Conservation (phyloP, 768 basidiomycete species). For the Podaxis sp. region DNA sequence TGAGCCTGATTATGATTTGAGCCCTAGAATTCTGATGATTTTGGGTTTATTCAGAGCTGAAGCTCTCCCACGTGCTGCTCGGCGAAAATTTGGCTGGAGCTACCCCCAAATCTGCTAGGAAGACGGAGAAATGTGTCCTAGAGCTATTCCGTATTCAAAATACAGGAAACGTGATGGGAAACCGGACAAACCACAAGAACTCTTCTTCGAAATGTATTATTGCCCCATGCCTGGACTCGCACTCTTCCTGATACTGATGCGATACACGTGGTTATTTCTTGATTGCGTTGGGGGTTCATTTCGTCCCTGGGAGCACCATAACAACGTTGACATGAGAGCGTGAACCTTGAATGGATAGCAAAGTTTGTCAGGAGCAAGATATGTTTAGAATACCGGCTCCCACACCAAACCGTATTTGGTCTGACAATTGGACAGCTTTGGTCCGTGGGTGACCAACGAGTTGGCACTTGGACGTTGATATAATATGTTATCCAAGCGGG, state of each 20-base stretch:
- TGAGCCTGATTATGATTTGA: constrained; percentile 3
- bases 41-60: constrained; percentile 7
- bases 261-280: constrained; percentile 13
- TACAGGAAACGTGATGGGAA: background rate
- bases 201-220: background rate
- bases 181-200: background rate
- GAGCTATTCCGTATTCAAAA: background rate
- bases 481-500: background rate
- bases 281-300: constrained; percentile 8
- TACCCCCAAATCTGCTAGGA: background rate
- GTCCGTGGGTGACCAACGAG: background rate
- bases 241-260: background rate
- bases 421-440: background rate
- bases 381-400: constrained; percentile 10
- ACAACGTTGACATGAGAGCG: constrained; percentile 13
- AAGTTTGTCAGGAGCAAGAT: background rate
- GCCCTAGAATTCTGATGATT: constrained; percentile 13
- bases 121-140: background rate
- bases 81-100: background rate
- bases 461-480: background rate
- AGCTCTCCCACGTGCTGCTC: background rate
- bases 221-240: background rate
- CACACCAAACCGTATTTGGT: constrained; percentile 2
- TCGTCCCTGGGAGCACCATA: constrained; percentile 8
- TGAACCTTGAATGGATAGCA: background rate